Conservation (phyloP, 2,329 filamentous ascomycete genomes). For the Colletotrichum spaethianum region DNA sequence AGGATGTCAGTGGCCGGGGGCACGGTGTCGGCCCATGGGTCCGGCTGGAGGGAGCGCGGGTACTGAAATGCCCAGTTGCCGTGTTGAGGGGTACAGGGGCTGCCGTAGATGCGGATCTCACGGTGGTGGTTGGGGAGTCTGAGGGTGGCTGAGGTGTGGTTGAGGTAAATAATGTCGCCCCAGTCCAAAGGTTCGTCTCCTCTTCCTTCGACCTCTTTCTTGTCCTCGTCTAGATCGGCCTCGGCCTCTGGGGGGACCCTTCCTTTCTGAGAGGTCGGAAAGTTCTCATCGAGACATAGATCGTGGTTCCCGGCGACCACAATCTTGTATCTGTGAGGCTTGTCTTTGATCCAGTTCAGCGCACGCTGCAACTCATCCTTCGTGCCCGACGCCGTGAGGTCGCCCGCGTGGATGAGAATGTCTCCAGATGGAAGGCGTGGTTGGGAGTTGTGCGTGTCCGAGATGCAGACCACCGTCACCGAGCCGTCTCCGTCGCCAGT, state of each 20-base stretch:
- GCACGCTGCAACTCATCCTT: slow-evolving; percentile 55
- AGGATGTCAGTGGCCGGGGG: slow-evolving; percentile 52
- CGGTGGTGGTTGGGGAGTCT: slow-evolving; percentile 45
- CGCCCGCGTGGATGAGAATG: slow-evolving; percentile 63
- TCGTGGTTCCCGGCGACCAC: slow-evolving; percentile 65
- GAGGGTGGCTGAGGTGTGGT: slow-evolving; percentile 43
- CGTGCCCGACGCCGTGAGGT: slow-evolving; percentile 62
- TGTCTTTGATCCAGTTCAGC: slow-evolving; percentile 57
- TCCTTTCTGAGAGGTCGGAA: neutral
- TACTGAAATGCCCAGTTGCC: slow-evolving; percentile 62
- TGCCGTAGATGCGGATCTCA: slow-evolving; percentile 52
- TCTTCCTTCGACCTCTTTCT: neutral
- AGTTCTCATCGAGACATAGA: slow-evolving; percentile 48
- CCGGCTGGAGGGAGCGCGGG: slow-evolving; percentile 38
- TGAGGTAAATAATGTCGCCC: slow-evolving; percentile 46
- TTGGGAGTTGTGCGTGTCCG: slow-evolving; percentile 60
- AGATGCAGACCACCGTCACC: slow-evolving; percentile 55
- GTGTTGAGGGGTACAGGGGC: slow-evolving; percentile 50
- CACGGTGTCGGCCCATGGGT: slow-evolving; percentile 48
- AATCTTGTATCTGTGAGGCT: slow-evolving; percentile 59
- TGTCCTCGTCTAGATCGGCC: slow-evolving; percentile 26
- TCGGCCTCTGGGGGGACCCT: neutral
- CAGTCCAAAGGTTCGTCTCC: slow-evolving; percentile 41
- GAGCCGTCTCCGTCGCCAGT: neutral
- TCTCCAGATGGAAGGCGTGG: slow-evolving; percentile 57